Percentiles rank a stretch among this genome's conserved stretches.
phyloP scores from a whole-genome alignment of 2,329 filamentous ascomycete species.

The Penicillium sp. region DNA sequence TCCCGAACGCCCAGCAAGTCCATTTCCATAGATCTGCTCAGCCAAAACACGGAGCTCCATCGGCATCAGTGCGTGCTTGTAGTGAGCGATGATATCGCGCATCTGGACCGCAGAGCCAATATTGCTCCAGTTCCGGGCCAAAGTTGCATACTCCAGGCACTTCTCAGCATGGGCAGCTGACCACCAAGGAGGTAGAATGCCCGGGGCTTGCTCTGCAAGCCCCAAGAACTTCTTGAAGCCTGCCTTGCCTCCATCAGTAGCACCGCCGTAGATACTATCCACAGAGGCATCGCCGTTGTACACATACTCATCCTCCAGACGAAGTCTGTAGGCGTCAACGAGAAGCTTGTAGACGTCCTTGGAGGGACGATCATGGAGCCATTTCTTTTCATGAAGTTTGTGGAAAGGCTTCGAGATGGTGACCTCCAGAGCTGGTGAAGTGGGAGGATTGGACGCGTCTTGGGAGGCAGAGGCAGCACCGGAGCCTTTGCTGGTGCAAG shows the following conservation, averaged over 20 bases:
- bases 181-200: neutral
- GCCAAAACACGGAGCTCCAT: neutral
- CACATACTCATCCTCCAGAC: slow-evolving; percentile 10
- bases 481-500: neutral
- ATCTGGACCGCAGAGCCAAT: neutral
- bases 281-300: neutral
- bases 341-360: slow-evolving; percentile 43
- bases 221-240: neutral
- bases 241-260: neutral
- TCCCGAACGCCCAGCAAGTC: neutral
- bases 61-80: neutral
- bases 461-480: no score
- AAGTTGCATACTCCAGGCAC: neutral
- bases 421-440: neutral
- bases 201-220: neutral
- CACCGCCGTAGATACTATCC: neutral
- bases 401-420: slow-evolving; percentile 18
- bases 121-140: neutral
- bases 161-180: neutral
- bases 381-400: slow-evolving; percentile 37
- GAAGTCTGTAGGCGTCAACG: slow-evolving; percentile 47
- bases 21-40: neutral
- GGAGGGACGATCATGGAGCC: slow-evolving; percentile 42
- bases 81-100: neutral
- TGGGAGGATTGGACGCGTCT: neutral